Evolutionary conservation across 1,139 yeast genomes (phyloP), one percentile per base, ranked within the genome.

Genomic region (Protomyces arabidopsidicola): DNA sequence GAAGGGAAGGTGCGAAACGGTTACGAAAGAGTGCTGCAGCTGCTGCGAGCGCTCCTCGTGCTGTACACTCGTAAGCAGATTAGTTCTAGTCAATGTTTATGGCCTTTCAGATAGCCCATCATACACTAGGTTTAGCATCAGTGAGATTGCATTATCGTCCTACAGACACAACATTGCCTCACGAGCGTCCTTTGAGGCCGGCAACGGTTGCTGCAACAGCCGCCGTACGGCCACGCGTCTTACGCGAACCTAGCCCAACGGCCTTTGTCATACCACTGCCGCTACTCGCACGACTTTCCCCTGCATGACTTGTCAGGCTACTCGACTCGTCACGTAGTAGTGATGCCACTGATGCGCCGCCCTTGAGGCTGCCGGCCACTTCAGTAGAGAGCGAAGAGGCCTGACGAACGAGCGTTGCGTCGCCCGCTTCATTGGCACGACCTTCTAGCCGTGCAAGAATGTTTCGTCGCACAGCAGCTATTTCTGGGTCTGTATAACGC

Each of bases 1-100:
- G 55, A 14, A 38, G 62, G 18, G 62, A 58, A 52, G 62, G 62
- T 12, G 53, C 62, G 10, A 58, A 52, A 50, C 39, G 35, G 35
- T 16, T 16, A 20, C 38, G 62, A 2, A 58, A 58, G 36, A 42
- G 48, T 18, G 48, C 48, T 42, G 48, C 48, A 18, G 22, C 20
- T n/a, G 48, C 48, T 18, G 22, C 22, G 12, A 42, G 48, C 14
- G 48, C 48, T 18, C 42, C 42, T 1, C 42, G 42, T 5, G 8
- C 31, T 1, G 31, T 27, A 8, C 31, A 27, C 1, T 27, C 31
- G 31, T 27, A 8, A 27, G 31, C 31, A 27, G 6, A 1, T 27
- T 1, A 1, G 31, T 27, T 27, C 31, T 27, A 8, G 8, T 27
- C 1, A 27, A 24, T 24, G 31, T 8, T 3, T 8, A 27, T 27